Evolutionary conservation across 345 rosid species (phyloP).

Genomic region (Acer negundo): DNA sequence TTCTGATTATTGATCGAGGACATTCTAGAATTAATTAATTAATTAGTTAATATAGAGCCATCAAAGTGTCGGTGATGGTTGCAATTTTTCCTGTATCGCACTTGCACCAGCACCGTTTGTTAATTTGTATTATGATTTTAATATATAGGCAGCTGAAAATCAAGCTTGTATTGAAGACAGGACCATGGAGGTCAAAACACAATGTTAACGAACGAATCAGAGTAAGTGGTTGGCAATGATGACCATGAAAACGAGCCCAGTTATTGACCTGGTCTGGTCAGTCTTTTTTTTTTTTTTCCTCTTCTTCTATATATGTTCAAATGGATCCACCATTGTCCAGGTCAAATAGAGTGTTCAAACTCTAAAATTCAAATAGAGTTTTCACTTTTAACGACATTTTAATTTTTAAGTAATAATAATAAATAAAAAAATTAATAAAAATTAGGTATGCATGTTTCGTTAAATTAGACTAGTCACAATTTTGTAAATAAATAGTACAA

Average conservation of each 20-base stretch:
- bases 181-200: neutral
- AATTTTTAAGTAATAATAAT: too few relatives aligned
- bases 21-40: neutral
- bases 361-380: too few relatives aligned
- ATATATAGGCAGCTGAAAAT: neutral
- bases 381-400: too few relatives aligned
- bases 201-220: neutral
- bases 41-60: neutral
- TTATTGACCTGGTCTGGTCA: neutral
- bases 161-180: neutral
- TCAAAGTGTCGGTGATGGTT: constrained; percentile 5
- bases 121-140: too few relatives aligned
- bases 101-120: neutral
- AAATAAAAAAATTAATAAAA: too few relatives aligned
- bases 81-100: neutral
- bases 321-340: neutral
- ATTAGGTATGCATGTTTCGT: too few relatives aligned
- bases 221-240: too few relatives aligned
- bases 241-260: neutral
- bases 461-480: too few relatives aligned
- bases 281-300: neutral
- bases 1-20: too few relatives aligned
- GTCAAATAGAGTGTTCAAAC: neutral
- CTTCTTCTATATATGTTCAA: neutral
- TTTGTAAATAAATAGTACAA: too few relatives aligned